A percentile compares a stretch with the other conserved stretches of the same genome.
Conservation (phyloP, 2,329 filamentous ascomycete genomes). For the Aspergillus persii region DNA sequence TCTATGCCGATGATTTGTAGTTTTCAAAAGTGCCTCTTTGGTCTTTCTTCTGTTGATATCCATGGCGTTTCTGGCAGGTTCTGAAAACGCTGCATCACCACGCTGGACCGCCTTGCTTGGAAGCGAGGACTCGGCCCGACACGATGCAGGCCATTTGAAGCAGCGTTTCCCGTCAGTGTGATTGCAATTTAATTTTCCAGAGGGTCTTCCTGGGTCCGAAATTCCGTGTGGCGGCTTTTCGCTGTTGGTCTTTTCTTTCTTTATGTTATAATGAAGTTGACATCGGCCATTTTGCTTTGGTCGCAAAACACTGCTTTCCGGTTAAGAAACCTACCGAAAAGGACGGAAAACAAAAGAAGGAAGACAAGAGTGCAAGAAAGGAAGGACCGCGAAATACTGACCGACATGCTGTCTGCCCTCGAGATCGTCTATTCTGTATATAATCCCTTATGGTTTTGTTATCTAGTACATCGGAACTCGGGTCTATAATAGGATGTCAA, state of each 20-base stretch:
- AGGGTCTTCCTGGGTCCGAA: neutral
- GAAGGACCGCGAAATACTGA: neutral
- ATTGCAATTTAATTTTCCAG: neutral
- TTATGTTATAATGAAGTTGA: neutral
- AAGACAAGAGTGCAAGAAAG: neutral
- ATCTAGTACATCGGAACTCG: neutral
- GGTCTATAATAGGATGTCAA: neutral
- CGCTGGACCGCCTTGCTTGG: neutral
- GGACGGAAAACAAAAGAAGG: neutral
- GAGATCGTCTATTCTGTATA: neutral
- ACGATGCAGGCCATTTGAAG: neutral
- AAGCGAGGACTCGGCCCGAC: neutral
- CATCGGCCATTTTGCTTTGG: neutral
- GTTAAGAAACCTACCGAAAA: neutral
- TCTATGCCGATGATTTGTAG: constrained; percentile 19
- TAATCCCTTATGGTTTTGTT: neutral
- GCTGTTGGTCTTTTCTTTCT: neutral
- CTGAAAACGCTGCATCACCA: constrained; percentile 29
- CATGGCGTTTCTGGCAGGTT: constrained; percentile 41
- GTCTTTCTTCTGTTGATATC: constrained; percentile 35
- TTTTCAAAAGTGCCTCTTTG: constrained; percentile 22
- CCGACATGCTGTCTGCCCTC: neutral
- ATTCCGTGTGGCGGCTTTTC: neutral
- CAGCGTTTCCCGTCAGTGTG: neutral
- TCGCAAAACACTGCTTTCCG: neutral